Conservation (phyloP, 305 asterid species). For the Fraxinus platypoda region DNA sequence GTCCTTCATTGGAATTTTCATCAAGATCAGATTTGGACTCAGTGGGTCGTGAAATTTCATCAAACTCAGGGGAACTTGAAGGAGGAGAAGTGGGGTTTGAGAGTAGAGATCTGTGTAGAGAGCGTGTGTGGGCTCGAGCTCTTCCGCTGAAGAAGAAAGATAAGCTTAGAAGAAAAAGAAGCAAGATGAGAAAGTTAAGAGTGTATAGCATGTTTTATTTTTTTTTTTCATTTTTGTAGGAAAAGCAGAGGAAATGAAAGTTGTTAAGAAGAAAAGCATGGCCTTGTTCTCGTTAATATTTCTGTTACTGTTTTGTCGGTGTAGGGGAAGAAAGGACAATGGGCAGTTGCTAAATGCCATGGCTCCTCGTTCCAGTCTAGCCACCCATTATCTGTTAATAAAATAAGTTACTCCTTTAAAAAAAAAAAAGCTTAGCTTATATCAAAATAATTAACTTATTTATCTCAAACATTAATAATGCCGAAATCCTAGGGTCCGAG, state of each 20-base stretch:
- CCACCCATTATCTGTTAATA: no score
- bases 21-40: constrained; percentile 16
- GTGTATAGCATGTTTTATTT: constrained; percentile 24
- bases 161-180: constrained; percentile 40
- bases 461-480: no score
- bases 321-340: background rate
- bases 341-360: background rate
- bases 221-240: constrained; percentile 4
- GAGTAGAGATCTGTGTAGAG: constrained; percentile 35
- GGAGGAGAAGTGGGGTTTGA: constrained; percentile 16
- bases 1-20: constrained; percentile 12
- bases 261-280: constrained; percentile 43
- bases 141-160: constrained; percentile 46
- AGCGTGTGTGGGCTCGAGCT: constrained; percentile 37
- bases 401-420: no score
- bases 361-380: background rate
- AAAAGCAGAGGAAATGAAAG: constrained; percentile 14
- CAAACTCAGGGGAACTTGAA: constrained; percentile 23
- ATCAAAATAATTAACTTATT: no score
- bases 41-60: constrained; percentile 19
- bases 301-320: background rate
- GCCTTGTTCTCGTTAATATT: background rate
- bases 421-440: no score
- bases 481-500: no score
- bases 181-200: constrained; percentile 28